These are phyloP conservation scores for Torulaspora delbrueckii DNA, from an alignment of 805 yeast species.

Conservation along the genomic window DNA sequence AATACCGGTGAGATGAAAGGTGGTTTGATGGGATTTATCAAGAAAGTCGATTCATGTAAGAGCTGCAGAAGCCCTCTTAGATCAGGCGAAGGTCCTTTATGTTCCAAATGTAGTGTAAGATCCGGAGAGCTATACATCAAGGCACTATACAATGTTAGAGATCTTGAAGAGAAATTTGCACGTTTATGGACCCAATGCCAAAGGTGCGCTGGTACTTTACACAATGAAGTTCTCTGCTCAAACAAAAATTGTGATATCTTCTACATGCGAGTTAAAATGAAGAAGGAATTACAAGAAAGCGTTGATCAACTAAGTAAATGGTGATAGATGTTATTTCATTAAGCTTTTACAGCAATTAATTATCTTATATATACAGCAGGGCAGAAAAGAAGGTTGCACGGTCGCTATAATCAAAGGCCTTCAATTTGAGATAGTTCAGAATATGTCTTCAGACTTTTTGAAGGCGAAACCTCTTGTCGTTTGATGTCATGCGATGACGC, in stretches of 20 bases:
- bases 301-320: slow-evolving; percentile 39
- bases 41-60: slow-evolving; percentile 81
- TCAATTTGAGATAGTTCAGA: slow-evolving; percentile 33
- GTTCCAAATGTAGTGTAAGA: slow-evolving; percentile 67
- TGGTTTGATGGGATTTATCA: slow-evolving; percentile 87
- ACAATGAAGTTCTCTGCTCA: slow-evolving; percentile 92
- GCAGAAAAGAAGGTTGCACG: too few species aligned
- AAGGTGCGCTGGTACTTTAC: slow-evolving; percentile 92
- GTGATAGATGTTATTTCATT: slow-evolving; percentile 17
- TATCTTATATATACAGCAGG: too few species aligned
- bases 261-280: slow-evolving; percentile 75
- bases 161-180: slow-evolving; percentile 75
- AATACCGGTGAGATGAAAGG: slow-evolving; percentile 63
- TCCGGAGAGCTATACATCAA: slow-evolving; percentile 79
- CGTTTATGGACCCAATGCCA: slow-evolving; percentile 98
- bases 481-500: slow-evolving; percentile 19
- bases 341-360: too few species aligned
- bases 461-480: slow-evolving; percentile 31
- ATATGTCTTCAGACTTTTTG: slow-evolving; percentile 36
- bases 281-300: slow-evolving; percentile 40
- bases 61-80: slow-evolving; percentile 78
- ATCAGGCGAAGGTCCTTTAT: slow-evolving; percentile 66
- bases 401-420: neutral
- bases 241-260: slow-evolving; percentile 96
- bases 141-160: slow-evolving; percentile 73